Evolutionary conservation across 148 eudicot species (phyloP).

Genomic region (Polygonum maritimum): DNA sequence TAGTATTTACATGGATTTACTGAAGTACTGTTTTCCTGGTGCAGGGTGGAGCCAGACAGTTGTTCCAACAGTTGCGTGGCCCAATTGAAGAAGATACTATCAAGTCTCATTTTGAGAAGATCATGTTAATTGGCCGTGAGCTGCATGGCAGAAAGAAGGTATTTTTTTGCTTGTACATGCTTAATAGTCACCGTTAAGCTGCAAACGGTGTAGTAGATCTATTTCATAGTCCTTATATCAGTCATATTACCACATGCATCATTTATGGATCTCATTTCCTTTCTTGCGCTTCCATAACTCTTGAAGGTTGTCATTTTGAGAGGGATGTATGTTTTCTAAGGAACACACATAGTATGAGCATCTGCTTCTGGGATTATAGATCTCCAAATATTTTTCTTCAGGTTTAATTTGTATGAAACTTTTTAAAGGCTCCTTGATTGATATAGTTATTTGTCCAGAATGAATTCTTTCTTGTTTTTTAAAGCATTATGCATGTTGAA

Average conservation of each 20-base stretch:
- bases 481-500: neutral
- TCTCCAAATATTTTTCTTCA: neutral
- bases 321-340: neutral
- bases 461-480: neutral
- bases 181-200: neutral
- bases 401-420: neutral
- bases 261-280: neutral
- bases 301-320: neutral
- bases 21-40: neutral
- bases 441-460: neutral
- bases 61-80: constrained; percentile 84
- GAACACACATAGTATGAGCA: neutral
- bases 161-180: neutral
- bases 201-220: neutral
- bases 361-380: neutral
- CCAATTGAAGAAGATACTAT: constrained; percentile 85
- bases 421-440: neutral
- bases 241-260: neutral
- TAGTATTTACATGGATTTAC: neutral
- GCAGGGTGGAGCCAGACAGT: constrained; percentile 94
- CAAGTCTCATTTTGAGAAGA: constrained; percentile 79
- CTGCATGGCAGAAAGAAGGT: constrained; percentile 59
- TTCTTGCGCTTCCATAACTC: neutral
- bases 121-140: constrained; percentile 52
- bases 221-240: neutral